phyloP scores from a whole-genome alignment of 2,329 filamentous ascomycete species.

The Fusarium luffae region DNA sequence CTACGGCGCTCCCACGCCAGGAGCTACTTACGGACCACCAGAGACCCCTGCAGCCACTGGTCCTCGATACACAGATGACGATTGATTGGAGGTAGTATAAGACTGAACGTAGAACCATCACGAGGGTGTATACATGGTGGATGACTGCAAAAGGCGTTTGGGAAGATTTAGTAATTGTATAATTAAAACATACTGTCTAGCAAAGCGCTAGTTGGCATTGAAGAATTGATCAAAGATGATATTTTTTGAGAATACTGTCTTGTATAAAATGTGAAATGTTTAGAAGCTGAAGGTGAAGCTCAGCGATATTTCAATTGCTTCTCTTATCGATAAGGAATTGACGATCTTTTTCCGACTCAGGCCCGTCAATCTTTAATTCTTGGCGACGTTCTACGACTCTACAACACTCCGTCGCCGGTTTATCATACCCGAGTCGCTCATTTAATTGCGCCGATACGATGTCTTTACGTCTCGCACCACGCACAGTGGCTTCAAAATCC shows the following conservation, averaged over 20 bases:
- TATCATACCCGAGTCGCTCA: not conserved
- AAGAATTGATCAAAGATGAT: not conserved
- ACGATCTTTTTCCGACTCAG: slow-evolving; percentile 13
- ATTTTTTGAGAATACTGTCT: not conserved
- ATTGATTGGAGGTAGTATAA: slow-evolving; percentile 42
- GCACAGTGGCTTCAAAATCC: not conserved
- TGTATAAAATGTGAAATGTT: not conserved
- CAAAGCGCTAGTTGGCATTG: not conserved
- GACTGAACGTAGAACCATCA: slow-evolving; percentile 7
- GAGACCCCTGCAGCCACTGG: slow-evolving; percentile 72
- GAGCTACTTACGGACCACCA: slow-evolving; percentile 63
- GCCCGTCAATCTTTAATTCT: not conserved
- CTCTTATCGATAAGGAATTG: slow-evolving; percentile 38
- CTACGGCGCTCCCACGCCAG: slow-evolving; percentile 73
- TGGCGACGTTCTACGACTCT: not conserved
- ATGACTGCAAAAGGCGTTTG: slow-evolving; percentile 37
- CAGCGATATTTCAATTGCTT: not conserved
- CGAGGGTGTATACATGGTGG: not conserved
- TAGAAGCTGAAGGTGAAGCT: not conserved
- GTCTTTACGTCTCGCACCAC: not conserved
- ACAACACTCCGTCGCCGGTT: no score
- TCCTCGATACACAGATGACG: slow-evolving; percentile 65
- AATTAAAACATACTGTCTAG: slow-evolving; percentile 22
- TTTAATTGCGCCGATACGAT: slow-evolving; percentile 1
- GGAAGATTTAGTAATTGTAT: slow-evolving; percentile 33